phyloP scores from a whole-genome alignment of 169 alveolate genomes.

The Plasmodium coatneyi region DNA sequence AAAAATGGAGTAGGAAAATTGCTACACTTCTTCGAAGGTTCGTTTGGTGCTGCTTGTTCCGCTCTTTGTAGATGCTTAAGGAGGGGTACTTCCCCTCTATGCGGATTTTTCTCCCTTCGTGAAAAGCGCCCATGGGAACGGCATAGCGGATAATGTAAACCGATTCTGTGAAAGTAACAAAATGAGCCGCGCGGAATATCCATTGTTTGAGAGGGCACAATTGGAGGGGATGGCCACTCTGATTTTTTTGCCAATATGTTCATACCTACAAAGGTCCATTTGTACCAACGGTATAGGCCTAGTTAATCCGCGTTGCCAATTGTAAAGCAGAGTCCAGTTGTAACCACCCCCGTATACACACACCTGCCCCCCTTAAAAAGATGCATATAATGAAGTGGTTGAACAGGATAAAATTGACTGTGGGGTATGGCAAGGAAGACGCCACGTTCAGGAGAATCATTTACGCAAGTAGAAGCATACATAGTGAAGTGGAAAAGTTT shows the following conservation, averaged over 20 bases:
- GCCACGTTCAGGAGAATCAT: background rate
- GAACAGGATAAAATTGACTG: background rate
- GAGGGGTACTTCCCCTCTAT: background rate
- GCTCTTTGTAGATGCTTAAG: background rate
- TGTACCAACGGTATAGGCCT: background rate
- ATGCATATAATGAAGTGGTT: background rate
- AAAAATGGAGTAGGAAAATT: too few relatives aligned
- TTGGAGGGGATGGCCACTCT: background rate
- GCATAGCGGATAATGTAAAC: background rate
- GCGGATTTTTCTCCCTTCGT: background rate
- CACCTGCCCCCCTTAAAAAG: background rate
- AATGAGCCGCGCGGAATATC: background rate
- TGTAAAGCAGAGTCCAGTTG: background rate
- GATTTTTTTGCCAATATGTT: background rate
- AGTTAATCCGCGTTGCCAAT: background rate
- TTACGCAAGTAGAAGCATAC: constrained; percentile 1
- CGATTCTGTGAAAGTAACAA: background rate
- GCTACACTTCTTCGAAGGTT: background rate
- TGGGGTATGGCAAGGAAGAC: background rate
- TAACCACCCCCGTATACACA: background rate
- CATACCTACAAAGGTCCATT: background rate
- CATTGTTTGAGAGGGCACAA: background rate
- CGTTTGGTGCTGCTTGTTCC: background rate
- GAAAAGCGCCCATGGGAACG: background rate
- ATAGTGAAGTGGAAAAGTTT: constrained; percentile 15